Base-by-base conservation (phyloP, 2,329 filamentous ascomycete genomes). In the Calonectria ilicicola region DNA sequence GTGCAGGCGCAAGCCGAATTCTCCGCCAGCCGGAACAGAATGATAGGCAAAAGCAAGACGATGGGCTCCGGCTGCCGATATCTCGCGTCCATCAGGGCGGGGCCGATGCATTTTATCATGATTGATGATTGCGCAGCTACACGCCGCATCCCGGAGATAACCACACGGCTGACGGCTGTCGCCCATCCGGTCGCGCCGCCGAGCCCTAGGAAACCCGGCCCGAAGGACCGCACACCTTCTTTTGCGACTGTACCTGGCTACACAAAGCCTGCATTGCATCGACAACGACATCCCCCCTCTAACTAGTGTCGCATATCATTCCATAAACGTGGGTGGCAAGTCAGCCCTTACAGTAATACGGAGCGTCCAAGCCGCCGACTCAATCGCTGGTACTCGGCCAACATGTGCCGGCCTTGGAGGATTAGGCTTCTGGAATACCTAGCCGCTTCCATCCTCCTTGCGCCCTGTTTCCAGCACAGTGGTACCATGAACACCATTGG, bases 191-290 rank as follows among this genome's bases (percentile, higher is more conserved):
- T 69, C 67, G 72, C 76, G 77, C 75, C 69, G 70, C 53, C 74
- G 72, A 73, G 68, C 38, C 64, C 15, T 58, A 69, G 77, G 77
- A 65, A 76, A 19, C 40, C 26, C 78, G 78, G 78, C 66, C 78
- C 78, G 77, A 29, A 17, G 60, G 71, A 32, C 78, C 77, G 77
- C 47, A 67, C 67, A 70, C 74, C 72, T 74, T 71, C 42, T 72
- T 65, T 72, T 63, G 26, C 40, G 62, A 63, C 56, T 42, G 63
- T 49, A 42, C 26, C 60, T 35, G 17, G 5, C 19, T 42, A 44
- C 49, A 46, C n/a, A 67, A 26, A 3, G 21, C 38, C 60, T 42
- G 68, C 23, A 65, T 65, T 27, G 47, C 51, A 65, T 46, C 44
- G 19, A 29, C 29, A 40, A 38, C 60, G 60, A 19, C 38, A 15